These are phyloP conservation scores for Amanita muscaria DNA, from an alignment of 768 basidiomycete genomes.

Conservation along the genomic window DNA sequence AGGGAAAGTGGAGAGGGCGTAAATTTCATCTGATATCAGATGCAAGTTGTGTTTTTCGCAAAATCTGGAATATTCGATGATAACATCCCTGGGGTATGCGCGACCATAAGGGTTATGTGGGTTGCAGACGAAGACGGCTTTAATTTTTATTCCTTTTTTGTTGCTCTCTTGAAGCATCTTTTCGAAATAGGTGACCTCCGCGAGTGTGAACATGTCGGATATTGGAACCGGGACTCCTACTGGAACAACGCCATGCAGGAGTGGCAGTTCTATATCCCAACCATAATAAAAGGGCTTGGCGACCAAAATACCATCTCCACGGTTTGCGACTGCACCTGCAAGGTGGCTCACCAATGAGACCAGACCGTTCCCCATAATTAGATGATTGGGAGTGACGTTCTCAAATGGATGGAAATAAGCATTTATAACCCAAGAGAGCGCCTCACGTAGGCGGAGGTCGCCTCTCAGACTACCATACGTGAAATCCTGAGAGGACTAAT, in stretches of 20 bases:
- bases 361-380: conserved; percentile 13
- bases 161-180: conserved; percentile 10
- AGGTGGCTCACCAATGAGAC: conserved; percentile 10
- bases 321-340: conserved; percentile 11
- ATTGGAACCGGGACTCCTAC: conserved; percentile 8
- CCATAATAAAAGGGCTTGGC: conserved; percentile 15
- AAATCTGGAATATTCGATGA: conserved; percentile 15
- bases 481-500: conserved; percentile 11
- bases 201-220: conserved; percentile 9
- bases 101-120: conserved; percentile 23
- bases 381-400: conserved; percentile 7
- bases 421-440: conserved; percentile 12
- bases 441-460: conserved; percentile 7
- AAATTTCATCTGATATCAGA: conserved; percentile 23
- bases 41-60: conserved; percentile 18
- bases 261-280: conserved; percentile 11
- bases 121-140: conserved; percentile 20
- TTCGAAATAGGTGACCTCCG: conserved; percentile 15
- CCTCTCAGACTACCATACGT: conserved; percentile 13
- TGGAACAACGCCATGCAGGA: conserved; percentile 7
- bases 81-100: conserved; percentile 14
- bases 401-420: conserved; percentile 10
- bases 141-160: conserved; percentile 12
- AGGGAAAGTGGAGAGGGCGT: conserved; percentile 17
- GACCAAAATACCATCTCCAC: conserved; percentile 13